These are phyloP conservation scores for Penicillium sp. DNA, from an alignment of 2,329 filamentous ascomycete species.

Conservation along the genomic window DNA sequence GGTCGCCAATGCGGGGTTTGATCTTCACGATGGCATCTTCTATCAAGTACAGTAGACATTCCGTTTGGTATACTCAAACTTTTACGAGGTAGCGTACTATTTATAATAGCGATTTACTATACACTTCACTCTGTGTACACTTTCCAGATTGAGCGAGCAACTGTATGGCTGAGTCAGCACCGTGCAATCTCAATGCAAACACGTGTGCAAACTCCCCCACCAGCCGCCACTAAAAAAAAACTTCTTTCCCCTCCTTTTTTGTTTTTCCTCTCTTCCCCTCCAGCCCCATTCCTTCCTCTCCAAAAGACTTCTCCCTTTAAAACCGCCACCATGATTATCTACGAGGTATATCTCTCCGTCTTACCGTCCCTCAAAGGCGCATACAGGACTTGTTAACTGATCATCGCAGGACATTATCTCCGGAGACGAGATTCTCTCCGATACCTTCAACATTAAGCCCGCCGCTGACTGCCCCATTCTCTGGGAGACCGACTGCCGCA, in stretches of 20 bases:
- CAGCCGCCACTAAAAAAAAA: constrained; percentile 26
- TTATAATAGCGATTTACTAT: too few species aligned
- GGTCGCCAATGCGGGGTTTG: neutral
- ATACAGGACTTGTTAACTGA: constrained; percentile 7
- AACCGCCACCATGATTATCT: constrained; percentile 69
- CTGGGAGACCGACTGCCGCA: constrained; percentile 89
- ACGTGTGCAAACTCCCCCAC: constrained; percentile 27
- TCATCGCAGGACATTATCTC: constrained; percentile 73
- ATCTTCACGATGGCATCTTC: neutral
- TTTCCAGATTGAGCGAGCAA: neutral
- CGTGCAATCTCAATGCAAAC: constrained; percentile 12
- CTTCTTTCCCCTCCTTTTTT: constrained; percentile 30
- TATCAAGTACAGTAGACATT: neutral
- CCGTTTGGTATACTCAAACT: neutral
- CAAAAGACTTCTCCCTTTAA: constrained; percentile 13
- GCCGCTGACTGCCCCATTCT: constrained; percentile 70
- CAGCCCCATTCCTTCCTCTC: constrained; percentile 26
- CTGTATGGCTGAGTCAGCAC: neutral
- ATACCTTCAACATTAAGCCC: constrained; percentile 70
- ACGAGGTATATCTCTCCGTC: constrained; percentile 52
- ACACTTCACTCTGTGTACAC: neutral
- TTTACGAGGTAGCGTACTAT: neutral
- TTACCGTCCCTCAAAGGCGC: neutral
- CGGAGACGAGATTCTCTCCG: constrained; percentile 94
- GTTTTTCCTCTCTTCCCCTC: constrained; percentile 21